Base-by-base conservation (phyloP, 2,329 filamentous ascomycete genomes). In the Xylogone sp. region DNA sequence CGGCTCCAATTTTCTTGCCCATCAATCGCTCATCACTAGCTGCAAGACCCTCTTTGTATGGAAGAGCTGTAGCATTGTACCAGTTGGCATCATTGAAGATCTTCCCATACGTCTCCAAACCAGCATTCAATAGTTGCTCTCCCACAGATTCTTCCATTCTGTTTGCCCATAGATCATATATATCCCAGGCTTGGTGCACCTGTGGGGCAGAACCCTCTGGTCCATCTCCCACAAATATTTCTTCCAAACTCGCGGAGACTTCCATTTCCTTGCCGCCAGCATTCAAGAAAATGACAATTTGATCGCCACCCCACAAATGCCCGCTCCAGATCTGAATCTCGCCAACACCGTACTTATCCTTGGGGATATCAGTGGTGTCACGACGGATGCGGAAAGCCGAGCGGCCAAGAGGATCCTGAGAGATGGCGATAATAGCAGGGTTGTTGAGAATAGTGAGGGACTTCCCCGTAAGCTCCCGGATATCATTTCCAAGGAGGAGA, bases 91-190 rank as follows among this genome's bases (percentile, higher is more conserved):
- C 48, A 18, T 51, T 51, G n/a, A 57, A 53, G 12, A 57, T 46
- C 13, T 45, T 31, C 2, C 19, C 48, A 16, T 19, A 45, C 16
- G 44, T 22, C n/a, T 45, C 43, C 61, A 62, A 24, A 2, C 39
- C 63, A 0, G 70, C 71, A 47, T 72, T 68, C 8, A 78, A 62
- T 27, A 78, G 63, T 2, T 65, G 60, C 20, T 60, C 60, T 1
- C 75, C 74, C 49, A 71, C 68, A 1, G 61, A 65, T 29, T 71
- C 65, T 18, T 62, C 65, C 74, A 80, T 77, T 34, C 77, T 67
- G 54, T 74, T 71, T 3, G 69, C 75, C 77, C 77, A 79, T 3
- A 80, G 66, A 56, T 80, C 76, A 55, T 71, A 75, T 7, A 79
- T 62, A 51, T 77, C 73, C 75, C 75, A 80, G 1, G 61, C 65